Percentiles rank a stretch among this genome's conserved stretches.
These are phyloP conservation scores for Cylindrotheca fusiformis DNA, from an alignment of 108 stramenopile species.

Conservation along the genomic window DNA sequence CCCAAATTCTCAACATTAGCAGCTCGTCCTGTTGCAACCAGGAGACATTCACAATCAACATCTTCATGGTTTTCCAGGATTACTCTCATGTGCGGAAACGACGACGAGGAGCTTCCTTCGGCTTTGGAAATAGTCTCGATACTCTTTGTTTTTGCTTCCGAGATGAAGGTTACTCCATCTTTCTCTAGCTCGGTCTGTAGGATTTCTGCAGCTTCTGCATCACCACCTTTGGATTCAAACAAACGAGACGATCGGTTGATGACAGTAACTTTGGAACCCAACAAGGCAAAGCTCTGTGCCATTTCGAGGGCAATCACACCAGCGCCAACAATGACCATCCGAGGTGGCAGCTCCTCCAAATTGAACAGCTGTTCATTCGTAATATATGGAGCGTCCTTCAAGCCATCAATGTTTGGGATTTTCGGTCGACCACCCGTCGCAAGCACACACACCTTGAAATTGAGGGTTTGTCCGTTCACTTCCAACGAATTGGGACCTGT, in stretches of 20 bases:
- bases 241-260: constrained; percentile 59
- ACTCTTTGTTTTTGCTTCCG: constrained; percentile 25
- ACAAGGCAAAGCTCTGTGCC: constrained; percentile 94
- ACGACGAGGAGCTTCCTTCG: constrained; percentile 7
- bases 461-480: constrained; percentile 60
- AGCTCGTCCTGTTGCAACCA: constrained; percentile 86
- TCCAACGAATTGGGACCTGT: constrained; percentile 65
- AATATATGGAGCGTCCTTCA: constrained; percentile 79
- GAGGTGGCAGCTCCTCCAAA: constrained; percentile 77
- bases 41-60: constrained; percentile 83
- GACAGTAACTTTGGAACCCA: constrained; percentile 89
- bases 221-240: constrained; percentile 67
- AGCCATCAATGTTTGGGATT: constrained; percentile 66
- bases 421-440: constrained; percentile 89
- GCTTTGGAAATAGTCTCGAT: constrained; percentile 65
- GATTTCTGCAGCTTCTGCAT: constrained; percentile 72
- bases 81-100: constrained; percentile 68
- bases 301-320: constrained; percentile 96
- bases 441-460: constrained; percentile 84
- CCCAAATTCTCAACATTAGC: constrained; percentile 92
- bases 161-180: constrained; percentile 77
- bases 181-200: constrained; percentile 59
- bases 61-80: constrained; percentile 34
- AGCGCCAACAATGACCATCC: constrained; percentile 90
- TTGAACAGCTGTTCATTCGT: constrained; percentile 94